A percentile compares a stretch with the other conserved stretches of the same genome.
These are phyloP conservation scores for Byssoonygena ceratinophila DNA, from an alignment of 2,329 filamentous ascomycete genomes.

Conservation along the genomic window DNA sequence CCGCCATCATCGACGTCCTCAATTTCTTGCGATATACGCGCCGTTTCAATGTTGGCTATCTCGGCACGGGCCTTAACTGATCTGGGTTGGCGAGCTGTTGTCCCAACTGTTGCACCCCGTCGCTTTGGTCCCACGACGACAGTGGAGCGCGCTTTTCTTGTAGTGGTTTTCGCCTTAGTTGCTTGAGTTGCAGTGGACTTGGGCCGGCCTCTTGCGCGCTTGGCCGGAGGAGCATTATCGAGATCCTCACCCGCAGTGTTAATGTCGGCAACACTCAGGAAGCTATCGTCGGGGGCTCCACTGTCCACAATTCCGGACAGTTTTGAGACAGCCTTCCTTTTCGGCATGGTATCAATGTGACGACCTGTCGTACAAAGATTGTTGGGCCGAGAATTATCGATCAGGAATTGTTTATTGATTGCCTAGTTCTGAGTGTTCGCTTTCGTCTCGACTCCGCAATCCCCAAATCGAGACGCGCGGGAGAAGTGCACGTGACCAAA, in stretches of 20 bases:
- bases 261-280: slow-evolving; percentile 23
- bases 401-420: too few relatives aligned
- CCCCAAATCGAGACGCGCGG: too few relatives aligned
- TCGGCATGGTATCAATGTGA: slow-evolving; percentile 25
- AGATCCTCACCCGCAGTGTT: slow-evolving; percentile 22
- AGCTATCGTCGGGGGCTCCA: slow-evolving; percentile 33
- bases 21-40: slow-evolving; percentile 17
- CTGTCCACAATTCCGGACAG: slow-evolving; percentile 40
- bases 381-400: too few relatives aligned
- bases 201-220: slow-evolving; percentile 31
- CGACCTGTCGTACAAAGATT: too few relatives aligned
- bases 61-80: slow-evolving; percentile 21
- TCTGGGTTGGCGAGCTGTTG: slow-evolving; percentile 14
- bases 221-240: slow-evolving; percentile 30
- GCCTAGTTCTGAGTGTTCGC: too few relatives aligned
- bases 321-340: slow-evolving; percentile 34
- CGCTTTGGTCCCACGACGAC: slow-evolving; percentile 18
- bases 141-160: slow-evolving; percentile 24
- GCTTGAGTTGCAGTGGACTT: slow-evolving; percentile 38
- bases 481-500: slow-evolving; percentile 5
- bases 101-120: slow-evolving; percentile 22
- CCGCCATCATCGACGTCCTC: slow-evolving; percentile 21
- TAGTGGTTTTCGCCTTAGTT: slow-evolving; percentile 26
- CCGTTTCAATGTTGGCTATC: neutral
- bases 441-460: too few relatives aligned